phyloP scores from a whole-genome alignment of 1,139 yeast species.

The Saccharomyces pastorianus region DNA sequence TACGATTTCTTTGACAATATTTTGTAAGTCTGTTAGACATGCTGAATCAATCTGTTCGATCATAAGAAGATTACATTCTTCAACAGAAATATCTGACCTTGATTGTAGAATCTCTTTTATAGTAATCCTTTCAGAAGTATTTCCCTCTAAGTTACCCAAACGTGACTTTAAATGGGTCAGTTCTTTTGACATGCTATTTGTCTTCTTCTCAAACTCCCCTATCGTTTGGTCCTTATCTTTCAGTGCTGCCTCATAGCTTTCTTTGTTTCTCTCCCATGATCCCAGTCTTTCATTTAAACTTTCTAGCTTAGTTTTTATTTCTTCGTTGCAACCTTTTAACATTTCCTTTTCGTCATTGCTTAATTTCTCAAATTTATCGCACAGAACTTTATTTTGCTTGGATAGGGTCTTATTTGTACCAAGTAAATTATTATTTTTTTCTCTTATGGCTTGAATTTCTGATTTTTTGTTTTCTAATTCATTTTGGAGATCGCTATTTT shows the following conservation, averaged over 20 bases:
- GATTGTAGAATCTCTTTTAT: background rate
- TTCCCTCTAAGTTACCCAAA: background rate
- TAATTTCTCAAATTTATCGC: background rate
- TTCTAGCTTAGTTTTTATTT: background rate
- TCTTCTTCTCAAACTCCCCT: background rate
- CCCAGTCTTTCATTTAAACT: background rate
- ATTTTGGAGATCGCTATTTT: background rate
- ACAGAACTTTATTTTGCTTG: background rate
- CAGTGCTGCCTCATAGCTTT: background rate
- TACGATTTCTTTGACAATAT: conserved; percentile 28
- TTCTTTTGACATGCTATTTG: background rate
- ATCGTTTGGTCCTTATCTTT: background rate
- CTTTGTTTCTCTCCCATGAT: background rate
- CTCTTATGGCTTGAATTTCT: background rate
- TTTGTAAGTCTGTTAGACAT: conserved; percentile 21
- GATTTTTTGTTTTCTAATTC: background rate
- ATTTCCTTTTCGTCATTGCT: background rate
- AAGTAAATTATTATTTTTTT: background rate
- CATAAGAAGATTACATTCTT: background rate
- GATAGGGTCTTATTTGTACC: background rate
- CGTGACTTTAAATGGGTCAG: background rate
- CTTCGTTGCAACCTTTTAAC: background rate
- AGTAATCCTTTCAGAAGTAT: background rate
- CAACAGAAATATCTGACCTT: background rate
- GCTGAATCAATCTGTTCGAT: background rate